A percentile compares a stretch with the other conserved stretches of the same genome.
phyloP scores from a whole-genome alignment of 2,329 filamentous ascomycete species.

The Aspergillus oerlinghausenensis region DNA sequence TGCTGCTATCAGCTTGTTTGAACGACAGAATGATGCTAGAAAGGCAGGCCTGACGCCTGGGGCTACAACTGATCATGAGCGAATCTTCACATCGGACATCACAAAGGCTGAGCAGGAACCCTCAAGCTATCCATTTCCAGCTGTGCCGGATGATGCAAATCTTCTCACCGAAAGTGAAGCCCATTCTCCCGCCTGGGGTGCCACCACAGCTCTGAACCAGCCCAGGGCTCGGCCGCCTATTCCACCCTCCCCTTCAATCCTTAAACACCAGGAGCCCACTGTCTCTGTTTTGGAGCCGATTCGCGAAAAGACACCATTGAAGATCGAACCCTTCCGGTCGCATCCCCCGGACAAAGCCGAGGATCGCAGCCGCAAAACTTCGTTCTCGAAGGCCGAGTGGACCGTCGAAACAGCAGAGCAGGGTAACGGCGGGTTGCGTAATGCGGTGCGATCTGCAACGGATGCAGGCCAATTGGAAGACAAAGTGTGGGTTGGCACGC shows the following conservation, averaged over 20 bases:
- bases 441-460: constrained; percentile 74
- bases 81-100: constrained; percentile 32
- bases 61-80: constrained; percentile 39
- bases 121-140: constrained; percentile 28
- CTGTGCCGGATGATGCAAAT: constrained; percentile 37
- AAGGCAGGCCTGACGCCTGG: constrained; percentile 34
- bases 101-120: constrained; percentile 22
- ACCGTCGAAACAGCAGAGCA: constrained; percentile 79
- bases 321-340: constrained; percentile 8
- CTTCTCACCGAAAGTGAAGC: constrained; percentile 67
- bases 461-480: constrained; percentile 66
- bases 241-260: constrained; percentile 69
- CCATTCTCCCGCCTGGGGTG: constrained; percentile 72
- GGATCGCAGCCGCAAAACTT: constrained; percentile 55
- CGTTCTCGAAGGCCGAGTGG: constrained; percentile 77
- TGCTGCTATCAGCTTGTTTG: constrained; percentile 33
- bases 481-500: constrained; percentile 83
- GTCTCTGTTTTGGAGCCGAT: constrained; percentile 17
- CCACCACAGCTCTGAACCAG: constrained; percentile 62
- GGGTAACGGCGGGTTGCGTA: constrained; percentile 87
- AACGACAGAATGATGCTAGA: constrained; percentile 19
- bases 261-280: constrained; percentile 57
- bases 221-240: constrained; percentile 70
- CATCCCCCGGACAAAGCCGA: constrained; percentile 10
- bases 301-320: constrained; percentile 15